phyloP scores from a whole-genome alignment of 2,329 filamentous ascomycete species.

The Elsinoe australis region DNA sequence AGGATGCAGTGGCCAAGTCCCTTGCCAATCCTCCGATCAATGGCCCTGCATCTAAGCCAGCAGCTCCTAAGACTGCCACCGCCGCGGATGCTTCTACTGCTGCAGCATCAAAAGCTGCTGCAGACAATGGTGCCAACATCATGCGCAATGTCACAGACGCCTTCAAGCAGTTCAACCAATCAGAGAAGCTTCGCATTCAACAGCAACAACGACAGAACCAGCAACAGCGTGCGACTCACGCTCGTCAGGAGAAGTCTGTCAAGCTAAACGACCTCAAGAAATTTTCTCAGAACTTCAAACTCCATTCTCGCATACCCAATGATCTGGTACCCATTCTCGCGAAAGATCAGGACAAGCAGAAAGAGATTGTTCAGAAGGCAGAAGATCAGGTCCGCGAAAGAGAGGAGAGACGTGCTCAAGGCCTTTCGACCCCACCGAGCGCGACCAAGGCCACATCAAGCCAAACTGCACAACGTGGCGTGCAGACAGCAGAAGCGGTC shows the following conservation, averaged over 20 bases:
- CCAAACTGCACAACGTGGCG: background rate
- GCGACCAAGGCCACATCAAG: background rate
- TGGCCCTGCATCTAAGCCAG: slow-evolving; percentile 1
- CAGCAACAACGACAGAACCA: slow-evolving; percentile 43
- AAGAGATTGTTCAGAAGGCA: slow-evolving; percentile 84
- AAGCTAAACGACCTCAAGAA: slow-evolving; percentile 93
- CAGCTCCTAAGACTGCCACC: slow-evolving; percentile 15
- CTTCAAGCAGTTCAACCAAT: slow-evolving; percentile 57
- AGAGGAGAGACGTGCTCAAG: slow-evolving; percentile 36
- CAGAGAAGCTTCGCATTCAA: slow-evolving; percentile 53
- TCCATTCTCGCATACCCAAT: slow-evolving; percentile 81
- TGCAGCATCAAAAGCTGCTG: slow-evolving; percentile 19
- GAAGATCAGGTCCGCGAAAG: slow-evolving; percentile 60
- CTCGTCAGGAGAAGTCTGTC: slow-evolving; percentile 71
- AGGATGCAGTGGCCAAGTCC: slow-evolving; percentile 18
- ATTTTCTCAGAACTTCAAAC: slow-evolving; percentile 89
- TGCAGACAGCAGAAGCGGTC: background rate
- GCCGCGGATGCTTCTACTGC: slow-evolving; percentile 18
- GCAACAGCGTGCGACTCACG: slow-evolving; percentile 49
- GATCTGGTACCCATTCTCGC: slow-evolving; percentile 92
- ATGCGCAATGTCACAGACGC: slow-evolving; percentile 54
- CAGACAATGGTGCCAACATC: slow-evolving; percentile 47
- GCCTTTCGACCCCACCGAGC: background rate
- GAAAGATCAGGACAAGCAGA: slow-evolving; percentile 91
- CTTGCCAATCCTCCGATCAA: background rate